Evolutionary conservation across 2,329 filamentous ascomycete genomes (phyloP), one percentile per base, ranked within the genome.

Genomic region (Penicillium sp.): DNA sequence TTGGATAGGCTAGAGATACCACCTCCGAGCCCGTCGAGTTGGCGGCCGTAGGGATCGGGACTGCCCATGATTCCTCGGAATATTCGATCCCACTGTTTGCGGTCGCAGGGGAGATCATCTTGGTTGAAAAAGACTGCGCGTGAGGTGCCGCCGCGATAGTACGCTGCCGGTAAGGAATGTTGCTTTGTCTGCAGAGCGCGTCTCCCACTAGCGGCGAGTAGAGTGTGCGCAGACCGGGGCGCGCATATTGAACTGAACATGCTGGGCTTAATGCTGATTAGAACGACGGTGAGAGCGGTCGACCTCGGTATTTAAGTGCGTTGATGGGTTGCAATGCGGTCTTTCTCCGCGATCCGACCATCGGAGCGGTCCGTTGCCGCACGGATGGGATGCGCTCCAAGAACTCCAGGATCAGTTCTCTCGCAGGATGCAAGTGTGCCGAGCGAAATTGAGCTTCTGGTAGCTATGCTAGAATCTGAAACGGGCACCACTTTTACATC

Each of bases 11-110:
- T 82, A 7, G 81, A 85, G 39, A 84, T 71, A 3, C 83, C 84
- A 0, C 79, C 82, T 2, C 84, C 84, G 63, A 87, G 75, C 7
- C 84, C 84, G 58, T 88, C 75, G 1, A 89, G 78, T 62, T 89
- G 85, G 0, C 85, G 75, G 0, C 79, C 82, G 60, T 83, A 51
- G 0, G 74, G 69, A 51, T 88, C 85, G 0, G 81, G 81, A 3
- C 78, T 80, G 20, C 82, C 82, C 62, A 87, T 80, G 6, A 72
- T 74, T 2, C 74, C 68, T 14, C 73, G 71, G 45, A 85, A 80
- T 13, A 85, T 76, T 1, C 67, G 54, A 3, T 68, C 63, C 76
- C 78, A 80, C 49, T 68, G 53, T 18, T 52, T 46, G 19, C 60
- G 64, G 33, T 75, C 56, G 0, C 37, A 10, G 0, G 80, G 79